Percentiles rank a stretch among this genome's conserved stretches.
Conservation (phyloP, 805 yeast genomes). For the Ogataea zsoltii region DNA sequence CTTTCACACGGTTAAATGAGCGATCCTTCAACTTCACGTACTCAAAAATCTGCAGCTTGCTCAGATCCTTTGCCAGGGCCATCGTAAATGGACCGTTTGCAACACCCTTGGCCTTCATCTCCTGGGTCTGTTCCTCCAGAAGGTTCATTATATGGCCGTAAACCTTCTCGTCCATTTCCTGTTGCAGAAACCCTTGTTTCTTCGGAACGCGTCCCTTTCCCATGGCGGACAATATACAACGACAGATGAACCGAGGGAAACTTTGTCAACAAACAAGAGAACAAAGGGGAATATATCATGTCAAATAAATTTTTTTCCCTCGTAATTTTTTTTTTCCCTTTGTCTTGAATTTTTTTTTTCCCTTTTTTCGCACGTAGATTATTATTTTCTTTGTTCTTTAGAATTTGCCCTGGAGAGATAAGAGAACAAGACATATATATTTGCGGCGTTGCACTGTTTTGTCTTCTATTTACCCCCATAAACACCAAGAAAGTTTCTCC, state of each 20-base stretch:
- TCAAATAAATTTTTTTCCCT: not conserved
- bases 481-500: not conserved
- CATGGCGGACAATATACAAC: slow-evolving; percentile 12
- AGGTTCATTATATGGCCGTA: slow-evolving; percentile 54
- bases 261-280: not conserved
- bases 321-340: not conserved
- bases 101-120: slow-evolving; percentile 38
- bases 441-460: too few relatives aligned
- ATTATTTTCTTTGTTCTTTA: too few relatives aligned
- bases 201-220: slow-evolving; percentile 18
- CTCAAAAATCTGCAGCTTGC: slow-evolving; percentile 49
- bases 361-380: not conserved
- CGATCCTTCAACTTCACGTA: slow-evolving; percentile 66
- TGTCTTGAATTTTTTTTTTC: not conserved
- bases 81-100: slow-evolving; percentile 40
- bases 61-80: slow-evolving; percentile 64
- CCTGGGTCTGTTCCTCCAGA: slow-evolving; percentile 59
- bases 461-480: not conserved
- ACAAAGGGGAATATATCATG: too few relatives aligned
- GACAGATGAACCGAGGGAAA: not conserved
- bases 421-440: too few relatives aligned
- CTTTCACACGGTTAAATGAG: slow-evolving; percentile 69
- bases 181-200: slow-evolving; percentile 28
- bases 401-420: not conserved
- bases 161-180: slow-evolving; percentile 55